Conservation (phyloP, 2,329 filamentous ascomycete genomes). For the Venturia aucupariae region DNA sequence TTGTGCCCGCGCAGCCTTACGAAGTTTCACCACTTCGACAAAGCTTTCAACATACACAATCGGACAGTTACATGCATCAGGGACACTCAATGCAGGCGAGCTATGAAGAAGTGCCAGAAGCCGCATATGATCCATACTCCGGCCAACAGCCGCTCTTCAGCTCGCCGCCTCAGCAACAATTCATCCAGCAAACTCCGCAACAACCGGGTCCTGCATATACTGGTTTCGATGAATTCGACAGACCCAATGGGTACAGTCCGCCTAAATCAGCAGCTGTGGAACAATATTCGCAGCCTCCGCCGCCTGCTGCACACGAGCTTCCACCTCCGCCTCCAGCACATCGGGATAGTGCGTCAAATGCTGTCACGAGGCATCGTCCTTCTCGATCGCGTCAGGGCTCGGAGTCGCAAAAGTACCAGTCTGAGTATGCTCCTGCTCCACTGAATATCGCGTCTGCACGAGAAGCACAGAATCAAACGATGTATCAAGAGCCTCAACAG, state of each 20-base stretch:
- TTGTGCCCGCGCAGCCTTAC: not conserved
- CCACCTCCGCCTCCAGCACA: slow-evolving; percentile 31
- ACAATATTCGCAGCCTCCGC: not conserved
- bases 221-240: not conserved
- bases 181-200: not conserved
- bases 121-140: not conserved
- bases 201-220: slow-evolving; percentile 1
- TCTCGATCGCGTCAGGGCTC: slow-evolving; percentile 14
- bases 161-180: slow-evolving; percentile 5
- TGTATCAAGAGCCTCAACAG: not conserved
- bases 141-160: not conserved
- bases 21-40: not conserved
- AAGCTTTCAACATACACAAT: slow-evolving; percentile 10
- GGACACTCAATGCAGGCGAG: slow-evolving; percentile 1
- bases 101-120: slow-evolving; percentile 3
- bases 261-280: not conserved
- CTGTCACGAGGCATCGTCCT: slow-evolving; percentile 14
- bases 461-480: not conserved
- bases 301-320: slow-evolving; percentile 14
- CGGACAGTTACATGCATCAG: slow-evolving; percentile 11
- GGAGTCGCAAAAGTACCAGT: slow-evolving; percentile 20
- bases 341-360: slow-evolving; percentile 25
- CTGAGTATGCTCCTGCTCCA: slow-evolving; percentile 25
- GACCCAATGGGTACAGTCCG: slow-evolving; percentile 1
- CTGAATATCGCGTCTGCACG: slow-evolving; percentile 16